A percentile compares a stretch with the other conserved stretches of the same genome.
Evolutionary conservation across 805 yeast genomes (phyloP).

Genomic region (Nakazawaea wickerhamii): DNA sequence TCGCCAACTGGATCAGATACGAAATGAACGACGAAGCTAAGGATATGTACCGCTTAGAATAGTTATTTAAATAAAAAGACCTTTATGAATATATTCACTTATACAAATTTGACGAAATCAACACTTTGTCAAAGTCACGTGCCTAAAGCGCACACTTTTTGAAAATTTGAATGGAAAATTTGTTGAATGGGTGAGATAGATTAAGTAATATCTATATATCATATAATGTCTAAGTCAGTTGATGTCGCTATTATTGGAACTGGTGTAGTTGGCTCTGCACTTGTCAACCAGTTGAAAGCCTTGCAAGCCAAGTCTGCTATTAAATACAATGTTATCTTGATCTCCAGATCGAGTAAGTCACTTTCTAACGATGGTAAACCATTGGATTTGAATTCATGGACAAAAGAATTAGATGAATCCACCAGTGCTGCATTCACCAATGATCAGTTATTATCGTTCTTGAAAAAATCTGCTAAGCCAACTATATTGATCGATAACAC

Average conservation of each 20-base stretch:
- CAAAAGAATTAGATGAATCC: constrained; percentile 39
- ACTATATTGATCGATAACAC: constrained; percentile 92
- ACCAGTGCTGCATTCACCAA: constrained; percentile 46
- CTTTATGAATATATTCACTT: too few relatives aligned
- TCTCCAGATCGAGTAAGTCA: constrained; percentile 72
- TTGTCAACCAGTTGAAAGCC: constrained; percentile 70
- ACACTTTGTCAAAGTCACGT: too few relatives aligned
- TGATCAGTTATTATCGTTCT: constrained; percentile 53
- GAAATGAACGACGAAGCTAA: constrained; percentile 28
- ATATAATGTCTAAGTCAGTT: constrained; percentile 46
- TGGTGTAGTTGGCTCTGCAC: constrained; percentile 94
- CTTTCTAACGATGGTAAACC: constrained; percentile 68
- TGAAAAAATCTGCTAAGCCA: constrained; percentile 65
- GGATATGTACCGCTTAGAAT: constrained; percentile 17
- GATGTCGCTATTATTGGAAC: constrained; percentile 77
- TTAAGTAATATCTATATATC: too few relatives aligned
- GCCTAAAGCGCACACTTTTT: too few relatives aligned
- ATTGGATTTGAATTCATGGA: constrained; percentile 58
- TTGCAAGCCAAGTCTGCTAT: constrained; percentile 46
- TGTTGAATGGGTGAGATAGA: too few relatives aligned
- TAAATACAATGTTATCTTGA: constrained; percentile 69
- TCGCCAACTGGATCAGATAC: constrained; percentile 61
- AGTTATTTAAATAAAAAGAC: too few relatives aligned
- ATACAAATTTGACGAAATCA: too few relatives aligned
- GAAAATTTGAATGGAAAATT: too few relatives aligned